These are phyloP conservation scores for Cyanidioschyzon merolae DNA, from an alignment of 23 red algal species.

Conservation along the genomic window DNA sequence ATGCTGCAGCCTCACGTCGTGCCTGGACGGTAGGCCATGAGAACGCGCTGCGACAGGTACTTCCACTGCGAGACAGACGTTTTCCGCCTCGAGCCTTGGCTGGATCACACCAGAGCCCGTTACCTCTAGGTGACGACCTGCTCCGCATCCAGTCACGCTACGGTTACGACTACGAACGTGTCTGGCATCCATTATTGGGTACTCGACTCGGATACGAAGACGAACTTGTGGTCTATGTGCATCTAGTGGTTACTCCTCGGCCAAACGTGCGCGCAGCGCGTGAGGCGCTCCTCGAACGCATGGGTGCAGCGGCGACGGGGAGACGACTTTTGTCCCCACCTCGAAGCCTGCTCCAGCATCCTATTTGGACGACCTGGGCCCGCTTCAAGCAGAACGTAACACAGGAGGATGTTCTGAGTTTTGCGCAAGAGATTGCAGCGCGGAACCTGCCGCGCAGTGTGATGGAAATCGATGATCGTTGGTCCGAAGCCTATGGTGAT, in stretches of 20 bases:
- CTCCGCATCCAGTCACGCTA: conserved; percentile 52
- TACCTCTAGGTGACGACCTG: conserved; percentile 27
- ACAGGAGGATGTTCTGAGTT: conserved; percentile 51
- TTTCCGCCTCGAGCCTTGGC: not conserved
- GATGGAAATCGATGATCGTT: conserved; percentile 88
- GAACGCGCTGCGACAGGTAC: conserved; percentile 52
- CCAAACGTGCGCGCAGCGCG: not conserved
- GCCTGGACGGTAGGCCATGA: conserved; percentile 66
- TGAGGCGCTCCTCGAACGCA: not conserved
- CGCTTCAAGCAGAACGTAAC: conserved; percentile 67
- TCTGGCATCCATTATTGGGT: conserved; percentile 53
- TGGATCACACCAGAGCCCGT: not conserved
- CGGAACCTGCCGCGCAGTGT: conserved; percentile 54
- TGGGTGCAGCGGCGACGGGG: not conserved
- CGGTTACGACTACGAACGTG: conserved; percentile 49
- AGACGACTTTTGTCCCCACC: conserved; percentile 9
- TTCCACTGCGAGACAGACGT: conserved; percentile 21
- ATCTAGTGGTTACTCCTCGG: conserved; percentile 6
- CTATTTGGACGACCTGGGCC: conserved; percentile 97
- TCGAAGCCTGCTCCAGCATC: conserved; percentile 32
- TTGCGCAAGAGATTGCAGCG: conserved; percentile 64
- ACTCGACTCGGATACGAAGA: conserved; percentile 15
- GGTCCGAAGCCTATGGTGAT: conserved; percentile 73
- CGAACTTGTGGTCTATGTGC: conserved; percentile 17
- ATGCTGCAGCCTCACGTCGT: conserved; percentile 14